These are phyloP conservation scores for Talaromyces pinophilus DNA, from an alignment of 2,329 filamentous ascomycete species.

Conservation along the genomic window DNA sequence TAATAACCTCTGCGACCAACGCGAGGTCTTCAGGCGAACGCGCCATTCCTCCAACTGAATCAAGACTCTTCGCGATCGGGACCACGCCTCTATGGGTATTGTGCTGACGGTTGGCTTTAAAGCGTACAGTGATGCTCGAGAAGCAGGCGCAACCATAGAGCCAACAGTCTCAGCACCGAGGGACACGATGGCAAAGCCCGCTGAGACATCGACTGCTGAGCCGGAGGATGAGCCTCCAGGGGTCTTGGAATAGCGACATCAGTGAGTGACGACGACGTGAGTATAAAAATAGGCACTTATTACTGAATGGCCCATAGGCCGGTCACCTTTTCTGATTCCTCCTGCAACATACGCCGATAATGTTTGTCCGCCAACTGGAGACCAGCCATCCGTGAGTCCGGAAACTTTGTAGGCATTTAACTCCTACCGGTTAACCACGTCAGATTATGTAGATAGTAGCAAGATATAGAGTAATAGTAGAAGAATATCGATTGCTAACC, in stretches of 20 bases:
- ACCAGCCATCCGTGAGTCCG: neutral
- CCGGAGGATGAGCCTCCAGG: neutral
- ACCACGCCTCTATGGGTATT: neutral
- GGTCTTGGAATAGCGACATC: neutral
- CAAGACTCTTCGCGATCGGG: neutral
- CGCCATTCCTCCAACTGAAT: neutral
- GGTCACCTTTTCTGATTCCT: neutral
- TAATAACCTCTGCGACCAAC: neutral
- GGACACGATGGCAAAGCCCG: neutral
- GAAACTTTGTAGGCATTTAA: neutral
- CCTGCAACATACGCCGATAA: neutral
- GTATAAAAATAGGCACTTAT: too few species aligned
- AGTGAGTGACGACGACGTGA: neutral
- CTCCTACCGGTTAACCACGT: neutral
- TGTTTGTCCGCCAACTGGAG: neutral
- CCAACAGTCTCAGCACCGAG: neutral
- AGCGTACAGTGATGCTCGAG: neutral
- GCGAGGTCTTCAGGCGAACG: neutral
- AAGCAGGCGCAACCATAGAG: conserved; percentile 5
- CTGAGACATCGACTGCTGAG: neutral
- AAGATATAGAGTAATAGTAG: neutral
- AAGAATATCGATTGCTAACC: neutral
- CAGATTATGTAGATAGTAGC: neutral
- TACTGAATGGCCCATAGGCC: neutral
- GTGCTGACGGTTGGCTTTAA: neutral